Base-by-base conservation (phyloP, 495 filamentous ascomycete species). In the Trichoderma erinaceum region DNA sequence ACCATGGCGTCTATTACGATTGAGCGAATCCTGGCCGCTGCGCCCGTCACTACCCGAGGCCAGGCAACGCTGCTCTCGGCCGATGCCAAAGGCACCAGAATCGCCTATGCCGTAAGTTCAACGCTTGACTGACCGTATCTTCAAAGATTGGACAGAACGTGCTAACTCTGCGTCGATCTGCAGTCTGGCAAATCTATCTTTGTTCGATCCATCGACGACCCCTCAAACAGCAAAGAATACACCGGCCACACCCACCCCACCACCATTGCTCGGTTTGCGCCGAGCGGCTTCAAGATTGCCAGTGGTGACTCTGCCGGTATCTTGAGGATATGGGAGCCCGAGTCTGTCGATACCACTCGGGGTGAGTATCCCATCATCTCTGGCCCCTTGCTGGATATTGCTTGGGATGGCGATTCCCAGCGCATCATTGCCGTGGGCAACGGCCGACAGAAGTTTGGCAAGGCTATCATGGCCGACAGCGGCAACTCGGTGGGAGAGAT, bases 331-430 rank as follows among this genome's bases (percentile, higher is more conserved):
- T 99, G 95, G 95, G 92, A 97, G 74, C 81, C 84, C 64, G 88
- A 87, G 69, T 87, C 83, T 44, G 84, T 85, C 67, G 65, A 50
- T 10, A 87, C 85, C 69, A 90, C 85, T 61, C 89, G 89, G 77
- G 88, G 93, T 66, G 95, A 98, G 76, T 98, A 97, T 77, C 86
- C 87, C 69, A 97, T 97, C 76, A 92, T 98, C 71, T 93, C 92
- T 65, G 96, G 95, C 41, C 89, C 91, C 63, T 96, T 99, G 76
- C 95, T 95, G 75, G 95, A 98, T 75, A 82, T 99, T 64, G 92
- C 94, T 13, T 99, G 95, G 93, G 95, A 98, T 76, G 96, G 94
- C 63, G 95, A 99, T 77, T 93, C 90, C 64, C 93, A 97, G 80
- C 89, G 95, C 29, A 90, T 99, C 65, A 96, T 97, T 70, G 96